Percentiles rank a stretch among this genome's conserved stretches.
Evolutionary conservation across 257 asterid genomes (phyloP).

Genomic region (Solanum gracilifrons): DNA sequence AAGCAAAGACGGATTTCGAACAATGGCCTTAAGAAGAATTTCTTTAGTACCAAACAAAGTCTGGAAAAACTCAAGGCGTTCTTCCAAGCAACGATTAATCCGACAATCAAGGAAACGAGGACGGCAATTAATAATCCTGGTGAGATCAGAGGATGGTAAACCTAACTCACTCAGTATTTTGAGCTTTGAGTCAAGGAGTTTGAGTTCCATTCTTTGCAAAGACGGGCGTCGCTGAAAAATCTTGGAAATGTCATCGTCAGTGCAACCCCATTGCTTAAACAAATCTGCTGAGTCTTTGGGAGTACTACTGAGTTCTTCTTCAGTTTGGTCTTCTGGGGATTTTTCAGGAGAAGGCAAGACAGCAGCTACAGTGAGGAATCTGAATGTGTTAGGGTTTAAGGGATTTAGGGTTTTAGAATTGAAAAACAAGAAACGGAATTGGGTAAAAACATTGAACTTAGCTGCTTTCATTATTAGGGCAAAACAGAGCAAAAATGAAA

Average conservation of each 20-base stretch:
- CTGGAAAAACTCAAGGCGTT: slow-evolving; percentile 45
- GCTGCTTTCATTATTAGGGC: slow-evolving; percentile 6
- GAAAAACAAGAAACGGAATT: neutral
- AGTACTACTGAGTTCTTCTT: neutral
- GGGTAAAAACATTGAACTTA: slow-evolving; percentile 6
- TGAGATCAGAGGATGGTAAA: slow-evolving; percentile 41
- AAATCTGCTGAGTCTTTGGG: slow-evolving; percentile 25
- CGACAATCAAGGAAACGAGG: slow-evolving; percentile 59
- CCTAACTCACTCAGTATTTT: slow-evolving; percentile 44
- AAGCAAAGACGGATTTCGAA: slow-evolving; percentile 73
- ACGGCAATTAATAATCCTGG: slow-evolving; percentile 51
- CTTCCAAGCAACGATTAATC: slow-evolving; percentile 28
- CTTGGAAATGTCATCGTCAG: slow-evolving; percentile 42
- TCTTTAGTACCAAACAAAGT: slow-evolving; percentile 46
- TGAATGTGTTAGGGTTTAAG: slow-evolving; percentile 6
- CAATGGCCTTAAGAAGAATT: slow-evolving; percentile 47
- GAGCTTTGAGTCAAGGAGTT: slow-evolving; percentile 45
- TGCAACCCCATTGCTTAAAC: slow-evolving; percentile 59
- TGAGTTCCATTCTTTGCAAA: slow-evolving; percentile 27
- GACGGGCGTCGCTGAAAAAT: slow-evolving; percentile 51
- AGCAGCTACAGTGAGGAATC: slow-evolving; percentile 13
- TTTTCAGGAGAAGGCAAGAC: slow-evolving; percentile 19
- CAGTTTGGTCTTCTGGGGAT: slow-evolving; percentile 7
- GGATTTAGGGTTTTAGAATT: neutral
- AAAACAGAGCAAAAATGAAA: neutral